A percentile compares a stretch with the other conserved stretches of the same genome.
These are phyloP conservation scores for Pyrenochaeta sp. DNA, from an alignment of 2,329 filamentous ascomycete species.

Conservation along the genomic window DNA sequence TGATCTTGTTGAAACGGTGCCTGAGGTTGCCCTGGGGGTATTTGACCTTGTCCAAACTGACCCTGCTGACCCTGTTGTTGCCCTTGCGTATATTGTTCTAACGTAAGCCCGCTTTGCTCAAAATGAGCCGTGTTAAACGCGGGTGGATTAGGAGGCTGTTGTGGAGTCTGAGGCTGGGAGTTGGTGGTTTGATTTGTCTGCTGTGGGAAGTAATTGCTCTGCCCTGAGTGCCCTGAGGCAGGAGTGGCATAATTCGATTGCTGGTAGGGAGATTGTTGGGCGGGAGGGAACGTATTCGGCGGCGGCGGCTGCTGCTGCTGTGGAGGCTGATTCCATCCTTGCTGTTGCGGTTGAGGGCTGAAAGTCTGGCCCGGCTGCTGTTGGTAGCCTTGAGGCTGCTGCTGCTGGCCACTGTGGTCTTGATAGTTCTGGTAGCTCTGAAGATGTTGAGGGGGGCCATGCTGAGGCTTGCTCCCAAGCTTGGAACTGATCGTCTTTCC, in stretches of 20 bases:
- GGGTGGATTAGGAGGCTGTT: conserved; percentile 16
- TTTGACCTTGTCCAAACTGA: conserved; percentile 18
- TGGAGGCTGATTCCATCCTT: conserved; percentile 25
- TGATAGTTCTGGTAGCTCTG: conserved; percentile 44
- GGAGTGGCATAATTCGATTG: conserved; percentile 33
- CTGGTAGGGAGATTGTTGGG: conserved; percentile 36
- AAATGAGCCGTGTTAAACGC: conserved; percentile 19
- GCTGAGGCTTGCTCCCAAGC: conserved; percentile 34
- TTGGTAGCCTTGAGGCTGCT: conserved; percentile 23
- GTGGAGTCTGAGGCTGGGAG: conserved; percentile 17
- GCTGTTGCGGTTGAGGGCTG: conserved; percentile 21
- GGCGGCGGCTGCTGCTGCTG: conserved; percentile 21
- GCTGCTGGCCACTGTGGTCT: conserved; percentile 31
- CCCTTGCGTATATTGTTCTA: conserved; percentile 10
- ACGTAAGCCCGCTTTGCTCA: conserved; percentile 14
- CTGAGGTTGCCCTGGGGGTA: conserved; percentile 6
- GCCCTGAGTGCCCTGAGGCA: conserved; percentile 24
- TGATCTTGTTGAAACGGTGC: conserved; percentile 13
- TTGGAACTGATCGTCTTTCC: conserved; percentile 47
- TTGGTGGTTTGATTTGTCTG: conserved; percentile 16
- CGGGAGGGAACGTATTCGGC: conserved; percentile 23
- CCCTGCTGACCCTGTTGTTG: conserved; percentile 21
- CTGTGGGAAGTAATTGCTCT: conserved; percentile 38
- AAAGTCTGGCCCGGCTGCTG: conserved; percentile 20
- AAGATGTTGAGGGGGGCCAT: conserved; percentile 35